Evolutionary conservation across 306 rosid genomes (phyloP).

Genomic region (Bauhinia variegata): DNA sequence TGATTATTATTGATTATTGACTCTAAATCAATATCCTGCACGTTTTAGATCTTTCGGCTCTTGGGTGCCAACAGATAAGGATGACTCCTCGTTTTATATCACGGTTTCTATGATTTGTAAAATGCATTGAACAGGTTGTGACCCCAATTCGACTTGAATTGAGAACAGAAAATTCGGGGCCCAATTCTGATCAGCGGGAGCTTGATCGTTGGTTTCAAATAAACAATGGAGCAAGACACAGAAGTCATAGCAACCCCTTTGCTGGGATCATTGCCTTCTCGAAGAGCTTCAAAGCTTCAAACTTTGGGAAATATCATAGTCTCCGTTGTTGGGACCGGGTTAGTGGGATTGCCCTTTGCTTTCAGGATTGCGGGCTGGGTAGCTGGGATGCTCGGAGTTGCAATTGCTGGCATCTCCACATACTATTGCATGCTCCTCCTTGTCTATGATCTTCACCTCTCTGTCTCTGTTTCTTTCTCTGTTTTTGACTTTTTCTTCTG

Average conservation of each 20-base stretch:
- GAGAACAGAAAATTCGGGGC: neutral
- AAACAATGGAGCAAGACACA: conserved; percentile 34
- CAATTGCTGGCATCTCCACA: conserved; percentile 59
- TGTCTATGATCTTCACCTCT: conserved; percentile 48
- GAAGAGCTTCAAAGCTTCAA: conserved; percentile 42
- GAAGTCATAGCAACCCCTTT: conserved; percentile 38
- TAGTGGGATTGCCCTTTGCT: conserved; percentile 60
- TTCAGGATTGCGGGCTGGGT: conserved; percentile 66
- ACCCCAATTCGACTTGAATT: conserved; percentile 3
- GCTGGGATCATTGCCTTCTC: conserved; percentile 32
- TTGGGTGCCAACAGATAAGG: too few species aligned
- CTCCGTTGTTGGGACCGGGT: conserved; percentile 62
- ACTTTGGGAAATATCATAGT: conserved; percentile 59
- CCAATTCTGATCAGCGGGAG: neutral
- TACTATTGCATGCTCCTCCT: conserved; percentile 91
- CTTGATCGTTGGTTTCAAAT: neutral
- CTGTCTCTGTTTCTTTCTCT: neutral
- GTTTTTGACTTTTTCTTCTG: neutral
- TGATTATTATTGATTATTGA: neutral
- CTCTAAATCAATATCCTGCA: neutral
- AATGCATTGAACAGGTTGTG: neutral
- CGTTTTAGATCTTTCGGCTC: neutral
- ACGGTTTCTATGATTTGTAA: too few species aligned
- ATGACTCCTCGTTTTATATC: too few species aligned
- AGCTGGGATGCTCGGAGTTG: conserved; percentile 68